phyloP scores from a whole-genome alignment of 2,329 filamentous ascomycete genomes.

The Diplodia seriata region DNA sequence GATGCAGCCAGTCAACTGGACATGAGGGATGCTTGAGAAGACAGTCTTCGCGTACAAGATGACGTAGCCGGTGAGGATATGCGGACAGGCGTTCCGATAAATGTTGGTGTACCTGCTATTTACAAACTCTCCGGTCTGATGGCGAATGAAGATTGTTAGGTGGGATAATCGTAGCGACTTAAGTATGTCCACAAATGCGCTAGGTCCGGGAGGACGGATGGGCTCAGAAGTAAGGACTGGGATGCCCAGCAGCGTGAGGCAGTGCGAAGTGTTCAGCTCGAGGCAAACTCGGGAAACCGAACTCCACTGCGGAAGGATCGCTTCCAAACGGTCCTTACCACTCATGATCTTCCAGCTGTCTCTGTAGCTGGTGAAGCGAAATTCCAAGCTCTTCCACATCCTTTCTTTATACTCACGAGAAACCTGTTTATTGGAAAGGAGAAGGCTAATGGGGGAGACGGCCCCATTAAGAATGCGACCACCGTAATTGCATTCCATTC shows the following conservation, averaged over 20 bases:
- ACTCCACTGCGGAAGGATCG: background rate
- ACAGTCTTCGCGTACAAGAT: background rate
- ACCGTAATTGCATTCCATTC: background rate
- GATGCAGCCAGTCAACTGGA: background rate
- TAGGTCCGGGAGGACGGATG: too few species aligned
- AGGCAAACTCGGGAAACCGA: background rate
- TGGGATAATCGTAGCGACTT: too few species aligned
- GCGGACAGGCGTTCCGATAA: background rate
- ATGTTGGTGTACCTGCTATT: background rate
- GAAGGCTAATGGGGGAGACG: background rate
- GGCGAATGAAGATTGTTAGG: background rate
- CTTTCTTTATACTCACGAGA: background rate
- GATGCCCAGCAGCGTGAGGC: background rate
- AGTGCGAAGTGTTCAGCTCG: background rate
- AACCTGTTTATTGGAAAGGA: background rate
- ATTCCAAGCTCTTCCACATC: background rate
- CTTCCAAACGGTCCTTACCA: background rate
- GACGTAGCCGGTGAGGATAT: background rate
- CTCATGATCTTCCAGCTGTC: background rate
- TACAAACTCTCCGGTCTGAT: background rate
- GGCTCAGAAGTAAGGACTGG: background rate
- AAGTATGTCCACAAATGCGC: background rate
- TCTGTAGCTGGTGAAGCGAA: background rate
- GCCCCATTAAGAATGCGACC: constrained; percentile 1
- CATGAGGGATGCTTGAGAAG: background rate